Evolutionary conservation across 2,329 filamentous ascomycete species (phyloP), one percentile per base, ranked within the genome.

Genomic region (Fusarium sp.): DNA sequence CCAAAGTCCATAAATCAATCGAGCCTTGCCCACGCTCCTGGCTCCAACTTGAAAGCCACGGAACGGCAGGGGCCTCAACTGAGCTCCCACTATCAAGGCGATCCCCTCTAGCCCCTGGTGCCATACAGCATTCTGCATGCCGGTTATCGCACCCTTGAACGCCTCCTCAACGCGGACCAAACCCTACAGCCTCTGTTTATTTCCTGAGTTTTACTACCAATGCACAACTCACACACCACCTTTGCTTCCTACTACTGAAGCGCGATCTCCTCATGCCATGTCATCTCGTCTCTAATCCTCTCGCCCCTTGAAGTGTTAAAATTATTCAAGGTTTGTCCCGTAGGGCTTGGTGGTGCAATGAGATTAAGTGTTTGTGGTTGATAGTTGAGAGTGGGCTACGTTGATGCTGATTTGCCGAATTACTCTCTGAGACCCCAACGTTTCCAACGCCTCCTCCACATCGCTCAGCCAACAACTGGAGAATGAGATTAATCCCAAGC

Each of bases 371-470:
- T 25, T 51, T 51, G 41, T 39, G 49, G 21, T 58, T 25, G 23
- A 38, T 33, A 51, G 49, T 57, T 44, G 31, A 51, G 21, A 27
- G 27, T 45, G 49, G 64, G 38, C 23, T 35, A 25, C 33, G 42
- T 66, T 73, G 63, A 72, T 70, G 66, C 57, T 66, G 61, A 71
- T 68, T 65, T 66, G 73, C 41, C 64, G 61, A 55, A 60, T 64
- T 62, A 66, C 60, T 62, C 60, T 62, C 55, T 69, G 57, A 73
- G 66, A 69, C 69, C 74, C 63, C 63, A 64, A 74, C 72, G 75
- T 77, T 77, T 77, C 66, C 63, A 70, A 72, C 72, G 63, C 55
- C 59, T 65, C 74, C 75, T 77, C 73, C 75, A 75, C 75, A 74
- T 74, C 63, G 39, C 48, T 60, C 51, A 60, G 65, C 73, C 68